These are phyloP conservation scores for Yamagishiella unicocca DNA, from an alignment of 139 green algal genomes.

Conservation along the genomic window DNA sequence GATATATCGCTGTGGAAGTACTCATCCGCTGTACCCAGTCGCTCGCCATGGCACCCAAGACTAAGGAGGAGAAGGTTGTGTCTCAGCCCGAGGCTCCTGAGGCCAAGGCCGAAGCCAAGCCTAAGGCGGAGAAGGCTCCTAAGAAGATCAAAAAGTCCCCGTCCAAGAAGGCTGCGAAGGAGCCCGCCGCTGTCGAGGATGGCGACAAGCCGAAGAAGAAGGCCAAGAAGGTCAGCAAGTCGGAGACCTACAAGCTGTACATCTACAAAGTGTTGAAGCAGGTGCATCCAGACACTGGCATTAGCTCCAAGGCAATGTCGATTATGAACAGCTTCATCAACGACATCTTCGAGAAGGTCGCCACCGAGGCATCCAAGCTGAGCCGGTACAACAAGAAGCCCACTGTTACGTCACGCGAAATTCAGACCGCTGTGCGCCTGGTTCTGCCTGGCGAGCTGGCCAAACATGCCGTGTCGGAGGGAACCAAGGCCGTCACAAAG, in stretches of 20 bases:
- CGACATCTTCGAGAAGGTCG: conserved; percentile 84
- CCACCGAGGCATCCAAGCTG: conserved; percentile 78
- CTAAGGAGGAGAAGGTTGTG: background rate
- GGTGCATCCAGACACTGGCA: conserved; percentile 97
- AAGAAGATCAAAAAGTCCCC: background rate
- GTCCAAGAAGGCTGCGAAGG: background rate
- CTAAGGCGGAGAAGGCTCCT: background rate
- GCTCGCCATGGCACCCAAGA: background rate
- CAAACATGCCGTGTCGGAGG: too few relatives aligned
- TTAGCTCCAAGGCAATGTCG: conserved; percentile 96
- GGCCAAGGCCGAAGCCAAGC: background rate
- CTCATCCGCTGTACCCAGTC: too few relatives aligned
- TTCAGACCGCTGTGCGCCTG: conserved; percentile 87
- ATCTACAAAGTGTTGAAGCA: conserved; percentile 97
- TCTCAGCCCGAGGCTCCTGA: background rate
- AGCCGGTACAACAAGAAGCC: conserved; percentile 60
- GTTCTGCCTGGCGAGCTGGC: conserved; percentile 86
- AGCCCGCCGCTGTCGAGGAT: background rate
- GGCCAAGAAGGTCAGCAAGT: too few relatives aligned
- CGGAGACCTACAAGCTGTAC: conserved; percentile 99
- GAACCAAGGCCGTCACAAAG: conserved; percentile 94
- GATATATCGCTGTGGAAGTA: too few relatives aligned
- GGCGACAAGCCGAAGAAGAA: conserved; percentile 59
- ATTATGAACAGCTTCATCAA: conserved; percentile 90
- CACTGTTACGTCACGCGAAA: too few relatives aligned